Base-by-base conservation (phyloP, 768 basidiomycete species). In the Tulasnella calospora region DNA sequence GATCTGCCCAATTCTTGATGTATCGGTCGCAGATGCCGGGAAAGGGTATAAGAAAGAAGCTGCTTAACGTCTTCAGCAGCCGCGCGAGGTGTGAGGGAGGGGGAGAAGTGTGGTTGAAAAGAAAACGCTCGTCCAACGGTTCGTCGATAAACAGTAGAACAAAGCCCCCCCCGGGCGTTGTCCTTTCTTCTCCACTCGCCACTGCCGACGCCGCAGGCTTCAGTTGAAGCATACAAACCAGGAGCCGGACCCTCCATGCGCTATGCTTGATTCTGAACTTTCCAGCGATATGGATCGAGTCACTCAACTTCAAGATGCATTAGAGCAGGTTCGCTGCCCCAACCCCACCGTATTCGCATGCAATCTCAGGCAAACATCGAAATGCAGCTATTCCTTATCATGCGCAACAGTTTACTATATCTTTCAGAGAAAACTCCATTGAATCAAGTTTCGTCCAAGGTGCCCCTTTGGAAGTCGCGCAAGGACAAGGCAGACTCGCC, bases 261-360 rank as follows among this genome's bases (percentile, higher is more conserved):
- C 35, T 78, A 79, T 79, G 79, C 79, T 79, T 51, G 78, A 46
- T 30, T 71, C 80, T 67, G 79, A 80, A 47, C 79, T 80, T 23
- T 74, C 78, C 55, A 35, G 27, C 33, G 78, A 94, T 87, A 96
- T 96, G 95, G 95, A 96, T 88, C 92, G 94, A 85, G 93, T 96
- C 84, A 96, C 95, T 13, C 95, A 96, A 84, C 90, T 96, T 76
- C 94, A 96, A 87, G 92, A 97, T 89, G 93, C 93, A 85, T 94
- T 95, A 79, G 95, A 97, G 85, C 90, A 93, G 86, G 94, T 92
- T 46, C 71, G 86, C 80, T 46, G 27, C 15, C 27, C 19, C 1
- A 27, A 4, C 40, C n/a, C 33, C 40, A 71, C 36, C 51, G 2
- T 27, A 19, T 0, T 27, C 55, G 21, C 36, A 70, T 12, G n/a